phyloP scores from a whole-genome alignment of 1,284 basidiomycete genomes.

The Apiotrichum laibachii region DNA sequence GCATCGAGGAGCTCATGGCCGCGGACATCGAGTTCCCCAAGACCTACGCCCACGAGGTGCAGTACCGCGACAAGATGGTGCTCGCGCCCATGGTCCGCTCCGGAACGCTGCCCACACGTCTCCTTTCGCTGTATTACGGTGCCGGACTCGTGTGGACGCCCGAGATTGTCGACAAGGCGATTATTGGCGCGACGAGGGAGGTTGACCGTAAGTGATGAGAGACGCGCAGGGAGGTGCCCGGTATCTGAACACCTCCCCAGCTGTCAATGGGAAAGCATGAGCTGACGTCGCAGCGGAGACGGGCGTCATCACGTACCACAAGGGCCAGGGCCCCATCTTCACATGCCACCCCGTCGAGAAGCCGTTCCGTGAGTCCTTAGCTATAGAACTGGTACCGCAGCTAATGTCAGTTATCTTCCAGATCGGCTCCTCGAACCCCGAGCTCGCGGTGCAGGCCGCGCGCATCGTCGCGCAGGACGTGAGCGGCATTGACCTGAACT shows the following conservation, averaged over 20 bases:
- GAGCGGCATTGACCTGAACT: slow-evolving; percentile 66
- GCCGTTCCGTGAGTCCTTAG: slow-evolving; percentile 59
- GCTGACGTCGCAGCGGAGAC: slow-evolving; percentile 61
- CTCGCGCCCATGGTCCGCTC: slow-evolving; percentile 95
- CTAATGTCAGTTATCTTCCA: slow-evolving; percentile 58
- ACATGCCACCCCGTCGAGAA: slow-evolving; percentile 93
- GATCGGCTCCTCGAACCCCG: slow-evolving; percentile 84
- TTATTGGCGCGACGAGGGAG: slow-evolving; percentile 75
- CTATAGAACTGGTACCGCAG: background rate
- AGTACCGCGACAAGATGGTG: slow-evolving; percentile 72
- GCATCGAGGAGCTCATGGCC: slow-evolving; percentile 33
- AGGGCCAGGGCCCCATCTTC: slow-evolving; percentile 75
- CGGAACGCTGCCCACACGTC: slow-evolving; percentile 61
- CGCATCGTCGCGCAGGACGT: slow-evolving; percentile 83
- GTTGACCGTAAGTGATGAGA: slow-evolving; percentile 69
- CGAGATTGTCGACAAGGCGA: slow-evolving; percentile 94
- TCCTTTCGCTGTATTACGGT: slow-evolving; percentile 87
- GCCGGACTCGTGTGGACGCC: slow-evolving; percentile 96
- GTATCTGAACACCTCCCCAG: too few relatives aligned
- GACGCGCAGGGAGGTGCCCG: background rate
- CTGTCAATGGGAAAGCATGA: too few relatives aligned
- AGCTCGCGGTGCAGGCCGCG: slow-evolving; percentile 87
- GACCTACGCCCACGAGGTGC: slow-evolving; percentile 38
- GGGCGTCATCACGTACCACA: slow-evolving; percentile 83
- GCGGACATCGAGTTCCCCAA: slow-evolving; percentile 35